These are phyloP conservation scores for Capniomyces stellatus DNA, from an alignment of 371 early-diverging fungal genomes.

Conservation along the genomic window DNA sequence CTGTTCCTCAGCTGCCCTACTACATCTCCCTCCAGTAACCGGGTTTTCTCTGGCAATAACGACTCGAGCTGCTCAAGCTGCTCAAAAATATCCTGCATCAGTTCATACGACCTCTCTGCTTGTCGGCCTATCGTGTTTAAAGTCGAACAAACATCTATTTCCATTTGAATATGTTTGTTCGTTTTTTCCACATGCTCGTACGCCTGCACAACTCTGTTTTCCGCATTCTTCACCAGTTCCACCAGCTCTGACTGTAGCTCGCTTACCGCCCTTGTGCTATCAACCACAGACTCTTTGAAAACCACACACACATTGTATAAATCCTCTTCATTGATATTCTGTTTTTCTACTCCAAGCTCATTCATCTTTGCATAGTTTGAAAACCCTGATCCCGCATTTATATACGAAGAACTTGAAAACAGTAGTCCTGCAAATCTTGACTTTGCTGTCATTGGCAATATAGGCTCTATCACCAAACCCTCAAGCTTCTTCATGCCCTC, in stretches of 20 bases:
- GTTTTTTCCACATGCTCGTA: constrained; percentile 3
- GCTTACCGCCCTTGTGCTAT: background rate
- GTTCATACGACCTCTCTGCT: constrained; percentile 23
- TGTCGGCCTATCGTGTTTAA: constrained; percentile 20
- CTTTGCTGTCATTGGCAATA: background rate
- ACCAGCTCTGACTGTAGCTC: background rate
- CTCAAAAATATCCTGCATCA: constrained; percentile 21
- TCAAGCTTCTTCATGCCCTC: background rate
- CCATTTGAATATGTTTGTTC: constrained; percentile 11
- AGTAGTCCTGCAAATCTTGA: background rate
- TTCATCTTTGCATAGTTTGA: background rate
- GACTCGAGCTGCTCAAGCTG: constrained; percentile 23
- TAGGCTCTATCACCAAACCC: background rate
- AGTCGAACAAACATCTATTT: constrained; percentile 9
- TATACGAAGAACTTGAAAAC: background rate
- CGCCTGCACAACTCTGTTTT: background rate
- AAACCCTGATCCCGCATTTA: background rate
- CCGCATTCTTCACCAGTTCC: background rate
- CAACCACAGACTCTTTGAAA: background rate
- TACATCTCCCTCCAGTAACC: constrained; percentile 1
- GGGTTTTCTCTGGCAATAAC: constrained; percentile 12
- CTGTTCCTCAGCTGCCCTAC: background rate
- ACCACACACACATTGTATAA: background rate
- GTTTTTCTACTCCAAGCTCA: background rate
- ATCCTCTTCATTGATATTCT: background rate